Evolutionary conservation across 208 protist species (phyloP), one percentile per base, ranked within the genome.

Genomic region (Trypanosoma brucei): DNA sequence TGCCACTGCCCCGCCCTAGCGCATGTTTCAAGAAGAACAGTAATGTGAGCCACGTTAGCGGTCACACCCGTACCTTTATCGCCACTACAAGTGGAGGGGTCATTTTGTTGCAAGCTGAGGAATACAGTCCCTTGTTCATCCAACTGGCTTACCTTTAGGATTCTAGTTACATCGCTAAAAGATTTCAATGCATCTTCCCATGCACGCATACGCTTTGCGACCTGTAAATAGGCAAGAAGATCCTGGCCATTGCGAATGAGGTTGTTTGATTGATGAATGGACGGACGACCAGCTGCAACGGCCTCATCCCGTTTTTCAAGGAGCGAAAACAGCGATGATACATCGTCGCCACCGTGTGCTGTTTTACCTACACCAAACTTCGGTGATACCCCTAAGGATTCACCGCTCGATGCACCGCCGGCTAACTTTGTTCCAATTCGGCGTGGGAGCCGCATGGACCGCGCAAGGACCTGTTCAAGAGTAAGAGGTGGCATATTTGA

Each of bases 401-500:
- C 14, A 11, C 3, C 40, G 56, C 5, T 40, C 11, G 44, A 42
- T 33, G n/a, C 50, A 44, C 3, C 31, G 44, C 48, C 9, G 36
- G 22, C 40, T 40, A 9, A 3, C 3, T 68, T 68, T 44, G 62
- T 66, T 31, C 72, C 62, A 34, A 75, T 72, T 35, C 72, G 59
- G 0, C 71, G 70, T 2, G 84, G 84, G 35, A 92, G 74, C 36
- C 85, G 81, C 85, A 95, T 92, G 3, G 84, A 85, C 3, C 85
- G 85, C 65, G 85, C 88, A 39, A 95, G 72, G 38, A 95, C 88
- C 70, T 95, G 88, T 65, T 91, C 83, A 13, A 95, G 76, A 45
- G 85, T 92, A 31, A 88, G 79, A 2, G 83, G 81, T 13, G 84
- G 65, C 87, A 91, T 91, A 42, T 62, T 55, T 63, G 48, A 9